Percentiles rank a stretch among this genome's conserved stretches.
Evolutionary conservation across 192 early-diverging fungal species (phyloP).

Genomic region (Radiomyces spectabilis): DNA sequence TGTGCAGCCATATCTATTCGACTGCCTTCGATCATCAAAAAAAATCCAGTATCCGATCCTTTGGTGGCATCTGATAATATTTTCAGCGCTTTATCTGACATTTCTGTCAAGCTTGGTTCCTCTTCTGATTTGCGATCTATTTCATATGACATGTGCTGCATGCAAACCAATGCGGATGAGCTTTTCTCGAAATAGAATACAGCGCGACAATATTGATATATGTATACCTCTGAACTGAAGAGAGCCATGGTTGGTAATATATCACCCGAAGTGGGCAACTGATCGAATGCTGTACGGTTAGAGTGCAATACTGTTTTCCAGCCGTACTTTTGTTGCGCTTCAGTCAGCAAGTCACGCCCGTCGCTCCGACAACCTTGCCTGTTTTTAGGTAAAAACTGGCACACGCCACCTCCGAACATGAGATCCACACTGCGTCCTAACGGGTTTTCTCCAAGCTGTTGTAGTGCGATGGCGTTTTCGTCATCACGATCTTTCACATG

Average conservation of each 20-base stretch:
- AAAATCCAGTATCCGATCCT: constrained; percentile 68
- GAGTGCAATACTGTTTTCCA: constrained; percentile 52
- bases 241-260: constrained; percentile 67
- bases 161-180: neutral
- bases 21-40: constrained; percentile 75
- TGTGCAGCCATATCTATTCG: constrained; percentile 54
- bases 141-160: constrained; percentile 83
- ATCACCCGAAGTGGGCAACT: constrained; percentile 18
- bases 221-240: constrained; percentile 58
- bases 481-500: constrained; percentile 76
- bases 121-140: constrained; percentile 66
- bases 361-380: constrained; percentile 72
- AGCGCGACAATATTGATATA: neutral
- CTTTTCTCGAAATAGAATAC: neutral
- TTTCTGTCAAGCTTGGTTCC: constrained; percentile 79
- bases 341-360: constrained; percentile 55
- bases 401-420: constrained; percentile 87
- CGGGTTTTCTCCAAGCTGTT: constrained; percentile 86
- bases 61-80: constrained; percentile 51
- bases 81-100: constrained; percentile 76
- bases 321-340: constrained; percentile 47
- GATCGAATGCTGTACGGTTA: constrained; percentile 55
- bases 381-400: constrained; percentile 77
- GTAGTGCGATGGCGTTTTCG: constrained; percentile 81
- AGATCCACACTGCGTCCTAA: constrained; percentile 79